phyloP scores from a whole-genome alignment of 2,329 filamentous ascomycete species.

The Sclerotinia borealis region DNA sequence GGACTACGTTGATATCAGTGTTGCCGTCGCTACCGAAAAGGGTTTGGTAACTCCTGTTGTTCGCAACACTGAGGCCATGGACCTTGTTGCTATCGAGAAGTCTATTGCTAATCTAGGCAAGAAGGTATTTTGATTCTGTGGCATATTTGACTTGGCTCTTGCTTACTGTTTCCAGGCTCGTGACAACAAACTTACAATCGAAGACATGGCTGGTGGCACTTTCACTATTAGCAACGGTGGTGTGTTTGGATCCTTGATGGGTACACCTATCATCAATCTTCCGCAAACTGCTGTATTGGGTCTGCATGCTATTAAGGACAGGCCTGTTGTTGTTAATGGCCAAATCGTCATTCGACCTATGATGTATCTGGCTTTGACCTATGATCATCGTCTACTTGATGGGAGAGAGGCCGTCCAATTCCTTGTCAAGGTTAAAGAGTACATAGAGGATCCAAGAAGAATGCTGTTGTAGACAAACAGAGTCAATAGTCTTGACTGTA shows the following conservation, averaged over 20 bases:
- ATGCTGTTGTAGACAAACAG: conserved; percentile 63
- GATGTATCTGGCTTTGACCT: conserved; percentile 98
- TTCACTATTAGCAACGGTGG: conserved; percentile 98
- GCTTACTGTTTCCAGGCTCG: conserved; percentile 57
- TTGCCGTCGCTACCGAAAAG: conserved; percentile 96
- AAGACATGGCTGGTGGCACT: conserved; percentile 97
- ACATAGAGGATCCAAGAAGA: conserved; percentile 87
- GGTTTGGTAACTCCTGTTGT: conserved; percentile 95
- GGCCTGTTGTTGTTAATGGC: conserved; percentile 81
- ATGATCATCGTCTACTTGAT: conserved; percentile 93
- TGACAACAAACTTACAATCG: conserved; percentile 93
- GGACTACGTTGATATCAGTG: conserved; percentile 96
- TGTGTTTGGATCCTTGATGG: conserved; percentile 95
- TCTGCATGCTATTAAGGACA: conserved; percentile 94
- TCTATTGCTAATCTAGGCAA: conserved; percentile 89
- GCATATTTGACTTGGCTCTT: not conserved
- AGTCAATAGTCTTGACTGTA: not conserved
- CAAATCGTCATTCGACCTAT: conserved; percentile 96
- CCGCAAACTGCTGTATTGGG: conserved; percentile 89
- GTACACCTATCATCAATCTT: conserved; percentile 96
- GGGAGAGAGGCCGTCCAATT: conserved; percentile 95
- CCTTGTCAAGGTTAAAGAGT: conserved; percentile 95
- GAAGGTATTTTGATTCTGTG: conserved; percentile 56
- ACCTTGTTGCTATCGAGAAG: conserved; percentile 84
- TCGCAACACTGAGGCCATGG: conserved; percentile 83